Evolutionary conservation across 371 early-diverging fungal species (phyloP).

Genomic region (Mucor lusitanicus): DNA sequence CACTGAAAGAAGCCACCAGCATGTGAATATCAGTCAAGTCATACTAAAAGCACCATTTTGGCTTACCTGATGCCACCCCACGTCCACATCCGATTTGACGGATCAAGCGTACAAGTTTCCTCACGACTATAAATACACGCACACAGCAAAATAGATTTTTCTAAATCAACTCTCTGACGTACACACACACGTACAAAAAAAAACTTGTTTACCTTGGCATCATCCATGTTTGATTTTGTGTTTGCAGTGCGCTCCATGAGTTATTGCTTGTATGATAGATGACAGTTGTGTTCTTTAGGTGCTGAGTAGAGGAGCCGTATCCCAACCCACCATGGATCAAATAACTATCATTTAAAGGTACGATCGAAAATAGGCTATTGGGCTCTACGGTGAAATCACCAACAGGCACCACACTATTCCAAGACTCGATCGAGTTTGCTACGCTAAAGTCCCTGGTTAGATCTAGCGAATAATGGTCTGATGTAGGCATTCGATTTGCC

Average conservation of each 20-base stretch:
- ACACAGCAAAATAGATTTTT: background rate
- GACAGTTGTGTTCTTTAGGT: conserved; percentile 13
- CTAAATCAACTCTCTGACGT: conserved; percentile 4
- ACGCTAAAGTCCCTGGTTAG: conserved; percentile 13
- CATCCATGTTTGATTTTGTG: conserved; percentile 4
- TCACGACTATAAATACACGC: conserved; percentile 11
- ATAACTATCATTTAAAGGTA: conserved; percentile 15
- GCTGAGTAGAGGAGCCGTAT: conserved; percentile 10
- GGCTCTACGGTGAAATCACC: conserved; percentile 10
- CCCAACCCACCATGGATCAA: conserved; percentile 24
- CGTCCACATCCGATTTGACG: conserved; percentile 12
- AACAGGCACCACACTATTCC: conserved; percentile 4
- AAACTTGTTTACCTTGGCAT: conserved; percentile 14
- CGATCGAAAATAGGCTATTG: conserved; percentile 18
- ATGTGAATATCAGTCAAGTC: no score
- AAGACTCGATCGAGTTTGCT: background rate
- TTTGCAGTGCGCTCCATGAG: conserved; percentile 13
- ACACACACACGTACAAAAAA: background rate
- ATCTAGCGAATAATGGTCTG: conserved; percentile 19
- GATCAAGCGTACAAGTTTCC: conserved; percentile 12
- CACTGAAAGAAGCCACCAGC: conserved; percentile 1
- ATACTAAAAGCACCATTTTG: no score
- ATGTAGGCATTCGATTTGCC: conserved; percentile 9
- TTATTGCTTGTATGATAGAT: conserved; percentile 3
- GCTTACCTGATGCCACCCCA: conserved; percentile 33